These are phyloP conservation scores for Tricholoma furcatifolium DNA, from an alignment of 768 basidiomycete species.

Conservation along the genomic window DNA sequence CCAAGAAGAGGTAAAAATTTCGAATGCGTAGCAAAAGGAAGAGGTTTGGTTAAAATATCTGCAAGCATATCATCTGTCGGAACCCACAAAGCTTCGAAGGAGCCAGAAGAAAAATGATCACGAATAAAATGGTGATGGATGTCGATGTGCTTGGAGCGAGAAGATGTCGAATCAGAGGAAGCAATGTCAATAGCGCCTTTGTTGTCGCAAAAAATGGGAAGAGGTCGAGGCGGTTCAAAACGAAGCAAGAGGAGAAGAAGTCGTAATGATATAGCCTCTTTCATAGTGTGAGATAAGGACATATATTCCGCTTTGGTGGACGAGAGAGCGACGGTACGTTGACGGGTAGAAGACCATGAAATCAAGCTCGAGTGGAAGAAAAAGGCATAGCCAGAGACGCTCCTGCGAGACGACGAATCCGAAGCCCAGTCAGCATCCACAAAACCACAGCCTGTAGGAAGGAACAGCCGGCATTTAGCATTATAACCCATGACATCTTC, in stretches of 20 bases:
- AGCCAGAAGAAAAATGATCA: too few species aligned
- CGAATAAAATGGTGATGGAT: neutral
- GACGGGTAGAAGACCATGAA: neutral
- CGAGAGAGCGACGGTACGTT: too few species aligned
- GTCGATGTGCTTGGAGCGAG: neutral
- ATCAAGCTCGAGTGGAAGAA: neutral
- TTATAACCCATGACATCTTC: neutral
- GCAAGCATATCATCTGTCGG: too few species aligned
- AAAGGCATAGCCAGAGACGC: neutral
- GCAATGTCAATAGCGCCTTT: too few species aligned
- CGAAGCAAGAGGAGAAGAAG: neutral
- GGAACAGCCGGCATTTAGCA: neutral
- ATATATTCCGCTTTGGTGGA: neutral
- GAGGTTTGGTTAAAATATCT: neutral
- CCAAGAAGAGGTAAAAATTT: neutral
- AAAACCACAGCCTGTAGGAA: too few species aligned
- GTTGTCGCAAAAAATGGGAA: too few species aligned
- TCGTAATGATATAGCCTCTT: neutral
- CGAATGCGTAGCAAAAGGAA: neutral
- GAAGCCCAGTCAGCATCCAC: too few species aligned
- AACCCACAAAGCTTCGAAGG: too few species aligned
- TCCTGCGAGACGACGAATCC: neutral
- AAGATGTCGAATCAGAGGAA: neutral
- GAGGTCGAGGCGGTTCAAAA: neutral
- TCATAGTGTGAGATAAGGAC: neutral